Evolutionary conservation across 2,329 filamentous ascomycete species (phyloP).

Genomic region (Pyricularia sp.): DNA sequence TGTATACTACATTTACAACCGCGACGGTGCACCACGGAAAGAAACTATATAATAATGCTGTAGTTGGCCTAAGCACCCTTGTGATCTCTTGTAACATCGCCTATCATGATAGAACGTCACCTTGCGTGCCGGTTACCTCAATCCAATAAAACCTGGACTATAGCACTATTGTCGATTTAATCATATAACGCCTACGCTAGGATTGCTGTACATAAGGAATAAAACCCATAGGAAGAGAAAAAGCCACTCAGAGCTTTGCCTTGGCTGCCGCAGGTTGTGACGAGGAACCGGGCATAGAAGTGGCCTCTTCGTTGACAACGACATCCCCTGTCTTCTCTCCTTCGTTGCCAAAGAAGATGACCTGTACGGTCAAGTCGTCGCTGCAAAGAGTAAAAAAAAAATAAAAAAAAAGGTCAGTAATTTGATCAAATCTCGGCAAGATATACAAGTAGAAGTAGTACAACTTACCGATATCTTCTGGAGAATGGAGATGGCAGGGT

Average conservation of each 20-base stretch:
- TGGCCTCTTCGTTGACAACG: slow-evolving; percentile 76
- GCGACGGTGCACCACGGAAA: background rate
- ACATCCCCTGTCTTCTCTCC: slow-evolving; percentile 60
- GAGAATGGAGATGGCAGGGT: slow-evolving; percentile 88
- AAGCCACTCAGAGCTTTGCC: slow-evolving; percentile 17
- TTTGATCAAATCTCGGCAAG: background rate
- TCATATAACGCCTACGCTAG: background rate
- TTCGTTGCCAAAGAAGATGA: slow-evolving; percentile 92
- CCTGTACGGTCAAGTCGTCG: slow-evolving; percentile 92
- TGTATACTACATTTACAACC: background rate
- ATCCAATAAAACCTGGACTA: background rate
- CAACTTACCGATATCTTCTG: slow-evolving; percentile 67
- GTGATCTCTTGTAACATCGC: background rate
- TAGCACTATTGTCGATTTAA: background rate
- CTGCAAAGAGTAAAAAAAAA: slow-evolving; percentile 25
- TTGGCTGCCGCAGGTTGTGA: slow-evolving; percentile 9
- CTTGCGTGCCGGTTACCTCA: background rate
- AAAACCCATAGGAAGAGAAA: background rate
- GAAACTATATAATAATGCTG: background rate
- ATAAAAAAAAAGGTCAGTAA: slow-evolving; percentile 2
- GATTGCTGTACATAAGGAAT: background rate
- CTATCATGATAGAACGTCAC: background rate
- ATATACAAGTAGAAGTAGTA: background rate
- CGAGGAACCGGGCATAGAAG: slow-evolving; percentile 32
- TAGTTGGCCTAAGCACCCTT: background rate